Base-by-base conservation (phyloP, 1,139 yeast species). In the Tardiomyces depauwii region DNA sequence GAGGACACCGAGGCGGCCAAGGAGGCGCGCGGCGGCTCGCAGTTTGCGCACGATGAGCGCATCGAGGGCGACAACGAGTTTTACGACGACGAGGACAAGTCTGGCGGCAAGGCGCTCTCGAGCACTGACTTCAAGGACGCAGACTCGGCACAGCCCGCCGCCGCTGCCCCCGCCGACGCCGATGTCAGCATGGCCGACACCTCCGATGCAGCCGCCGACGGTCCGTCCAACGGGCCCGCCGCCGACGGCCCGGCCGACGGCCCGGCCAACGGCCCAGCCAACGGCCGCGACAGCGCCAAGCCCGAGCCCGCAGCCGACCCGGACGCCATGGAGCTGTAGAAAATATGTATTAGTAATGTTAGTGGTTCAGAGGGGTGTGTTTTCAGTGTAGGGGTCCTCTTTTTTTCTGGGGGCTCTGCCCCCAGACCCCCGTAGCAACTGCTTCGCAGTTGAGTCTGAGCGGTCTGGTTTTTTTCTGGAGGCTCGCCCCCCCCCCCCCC, bases 11-110 rank as follows among this genome's bases (percentile, higher is more conserved):
- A 85, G 40, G 94, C 83, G 62, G 87, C 95, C 2, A 79, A 78
- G 53, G 98, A 89, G 57, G 82, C 94, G 3, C 78, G 84, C 60
- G 97, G 97, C 42, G 97, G 97, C 2, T 84, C 95, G 0, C 84
- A 83, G 57, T 77, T 74, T 59, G 88, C 89, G 9, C 75, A 93
- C 52, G 97, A 91, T 62, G 80, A 78, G 57, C 72, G 70, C 41
- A 72, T 84, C 19, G 66, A 57, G 42, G 57, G 60, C 1, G 55
- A 50, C 23, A 62, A 63, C 49, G 70, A 66, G 55, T 66, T 63
- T 49, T 67, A 64, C 47, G 69, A 66, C 45, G 62, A 64, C 41
- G 68, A 65, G 48, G 65, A 64, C 16, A 27, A 19, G 21, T 33
- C 32, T 2, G 27, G 38, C 25, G 42, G 28, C 23, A 18, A 21